A percentile compares a stretch with the other conserved stretches of the same genome.
These are phyloP conservation scores for Cerioporus squamosus DNA, from an alignment of 1,284 basidiomycete genomes.

Conservation along the genomic window DNA sequence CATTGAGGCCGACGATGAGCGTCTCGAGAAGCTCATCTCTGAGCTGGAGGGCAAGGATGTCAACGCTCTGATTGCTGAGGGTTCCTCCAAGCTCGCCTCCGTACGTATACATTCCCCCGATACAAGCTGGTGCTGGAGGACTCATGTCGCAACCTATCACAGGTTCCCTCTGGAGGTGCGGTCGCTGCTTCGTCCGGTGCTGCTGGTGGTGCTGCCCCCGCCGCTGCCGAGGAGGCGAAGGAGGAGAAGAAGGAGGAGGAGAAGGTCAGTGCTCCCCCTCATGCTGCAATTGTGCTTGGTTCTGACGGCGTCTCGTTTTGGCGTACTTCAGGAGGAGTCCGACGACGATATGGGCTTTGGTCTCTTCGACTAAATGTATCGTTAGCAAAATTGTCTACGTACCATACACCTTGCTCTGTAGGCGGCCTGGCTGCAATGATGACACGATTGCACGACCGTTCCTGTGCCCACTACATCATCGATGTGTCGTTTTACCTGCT, in stretches of 20 bases:
- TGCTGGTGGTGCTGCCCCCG: conserved; percentile 62
- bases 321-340: conserved; percentile 69
- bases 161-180: conserved; percentile 85
- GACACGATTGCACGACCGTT: conserved; percentile 20
- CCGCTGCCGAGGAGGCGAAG: conserved; percentile 69
- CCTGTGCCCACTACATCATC: neutral
- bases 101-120: conserved; percentile 56
- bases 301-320: conserved; percentile 17
- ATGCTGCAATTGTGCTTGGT: neutral
- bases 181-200: conserved; percentile 63
- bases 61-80: conserved; percentile 92
- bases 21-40: conserved; percentile 85
- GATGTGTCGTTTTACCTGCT: neutral
- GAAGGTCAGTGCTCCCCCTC: conserved; percentile 53
- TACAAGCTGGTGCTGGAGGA: conserved; percentile 11
- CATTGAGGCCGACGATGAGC: conserved; percentile 87
- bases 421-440: conserved; percentile 23
- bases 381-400: conserved; percentile 19
- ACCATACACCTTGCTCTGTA: conserved; percentile 21
- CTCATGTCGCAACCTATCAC: conserved; percentile 23
- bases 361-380: conserved; percentile 81
- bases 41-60: conserved; percentile 95
- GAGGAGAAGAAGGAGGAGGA: conserved; percentile 79
- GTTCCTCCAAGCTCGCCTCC: conserved; percentile 91
- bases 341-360: conserved; percentile 95